Evolutionary conservation across 2,329 filamentous ascomycete species (phyloP).

Genomic region (Diaporthe caulivora): DNA sequence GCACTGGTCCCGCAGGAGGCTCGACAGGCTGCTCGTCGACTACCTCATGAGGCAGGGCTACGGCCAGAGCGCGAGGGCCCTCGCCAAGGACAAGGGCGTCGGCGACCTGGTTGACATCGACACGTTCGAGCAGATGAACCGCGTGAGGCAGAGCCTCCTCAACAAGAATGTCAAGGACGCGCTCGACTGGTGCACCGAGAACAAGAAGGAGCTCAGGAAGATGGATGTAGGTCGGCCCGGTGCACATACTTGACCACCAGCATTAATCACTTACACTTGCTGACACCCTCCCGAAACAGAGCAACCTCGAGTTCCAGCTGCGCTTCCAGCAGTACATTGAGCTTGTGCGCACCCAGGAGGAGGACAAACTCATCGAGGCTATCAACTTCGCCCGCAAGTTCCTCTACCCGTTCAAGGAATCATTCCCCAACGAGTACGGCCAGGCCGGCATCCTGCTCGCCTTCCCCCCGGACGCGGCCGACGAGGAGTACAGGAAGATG

Average conservation of each 20-base stretch:
- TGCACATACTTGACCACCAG: too few species aligned
- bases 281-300: conserved; percentile 57
- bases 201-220: conserved; percentile 92
- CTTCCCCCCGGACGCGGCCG: conserved; percentile 70
- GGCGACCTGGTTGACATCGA: conserved; percentile 88
- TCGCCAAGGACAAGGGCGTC: conserved; percentile 82
- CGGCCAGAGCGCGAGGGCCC: conserved; percentile 77
- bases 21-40: conserved; percentile 91
- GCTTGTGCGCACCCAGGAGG: conserved; percentile 77
- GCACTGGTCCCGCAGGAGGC: conserved; percentile 82
- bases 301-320: conserved; percentile 91
- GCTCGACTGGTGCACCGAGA: conserved; percentile 90
- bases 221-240: conserved; percentile 73
- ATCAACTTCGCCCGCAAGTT: conserved; percentile 86
- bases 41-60: conserved; percentile 90
- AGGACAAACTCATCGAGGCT: conserved; percentile 78
- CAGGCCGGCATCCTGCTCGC: conserved; percentile 86
- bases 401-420: conserved; percentile 76
- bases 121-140: conserved; percentile 85
- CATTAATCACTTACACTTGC: not conserved
- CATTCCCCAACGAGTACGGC: conserved; percentile 75
- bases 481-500: conserved; percentile 64
- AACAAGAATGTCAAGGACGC: conserved; percentile 81
- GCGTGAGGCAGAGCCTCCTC: conserved; percentile 79
- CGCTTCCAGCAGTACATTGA: conserved; percentile 96